Base-by-base conservation (phyloP, 2,329 filamentous ascomycete genomes). In the Thielaviopsis musarum region DNA sequence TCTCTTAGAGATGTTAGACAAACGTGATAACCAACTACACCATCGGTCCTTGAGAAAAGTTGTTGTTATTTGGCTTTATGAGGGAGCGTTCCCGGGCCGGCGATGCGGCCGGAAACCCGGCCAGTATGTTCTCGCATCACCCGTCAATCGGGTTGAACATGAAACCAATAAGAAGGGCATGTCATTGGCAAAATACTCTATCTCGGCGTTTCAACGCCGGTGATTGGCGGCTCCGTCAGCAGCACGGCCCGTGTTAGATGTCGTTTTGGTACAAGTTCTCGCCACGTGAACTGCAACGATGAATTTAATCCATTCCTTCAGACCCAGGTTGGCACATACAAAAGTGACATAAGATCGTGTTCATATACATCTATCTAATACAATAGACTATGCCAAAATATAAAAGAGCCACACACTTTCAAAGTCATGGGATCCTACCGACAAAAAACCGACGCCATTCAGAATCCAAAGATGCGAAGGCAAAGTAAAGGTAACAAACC, bases 1-100 rank as follows among this genome's bases (percentile, higher is more conserved):
- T 49, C 45, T 56, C 54, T 5, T 4, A 28, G 38, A 56, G 45
- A 3, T 56, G 54, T 56, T 56, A 56, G 54, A 56, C 54, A 56
- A 56, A 56, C 54, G 54, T 56, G 54, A 56, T 56, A 56, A 56
- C 54, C 54, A 56, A 56, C 54, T 56, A 56, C 54, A 56, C 54
- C 54, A 56, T 56, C 54, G 54, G 54, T 56, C 54, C 54, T 56
- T 56, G 3, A 17, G 17, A 41, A 45, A 34, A 38, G 54, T 26
- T 26, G 24, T 26, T 26, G 24, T 26, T 26, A 6, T 26, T 26
- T 38, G 52, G 52, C 3, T 55, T 24, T 26, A 26, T 26, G 24
- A 26, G 24, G 24, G 24, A 26, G 6, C 24, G 24, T 26, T 26
- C 24, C n/a, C n/a, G n/a, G n/a, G n/a, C n/a, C n/a, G n/a, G n/a